Base-by-base conservation (phyloP, 108 stramenopile genomes). In the Discostella pseudostelligera region DNA sequence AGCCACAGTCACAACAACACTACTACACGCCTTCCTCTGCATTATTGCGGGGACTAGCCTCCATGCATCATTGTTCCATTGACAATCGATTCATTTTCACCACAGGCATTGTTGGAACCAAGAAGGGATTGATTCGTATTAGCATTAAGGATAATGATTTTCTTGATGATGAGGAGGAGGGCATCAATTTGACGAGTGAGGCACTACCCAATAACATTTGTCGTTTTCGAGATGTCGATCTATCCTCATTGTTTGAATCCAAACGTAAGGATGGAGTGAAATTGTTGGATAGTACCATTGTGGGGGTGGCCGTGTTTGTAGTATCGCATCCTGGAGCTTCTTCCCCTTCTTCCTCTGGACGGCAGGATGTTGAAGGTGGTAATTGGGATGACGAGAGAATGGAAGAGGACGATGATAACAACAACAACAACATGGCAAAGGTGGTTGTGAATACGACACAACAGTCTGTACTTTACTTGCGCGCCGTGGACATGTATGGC, bases 11-110 rank as follows among this genome's bases (percentile, higher is more conserved):
- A 5, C 32, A 3, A 32, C 4, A 32, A 3, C 5, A 32, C 32
- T 32, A 32, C 5, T 32, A 4, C 32, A 32, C 32, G 5, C 32
- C 32, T 5, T 32, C 32, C 32, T 32, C 32, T 5, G 3, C 32
- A 5, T 32, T 5, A 32, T 5, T 32, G 32, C 68, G 48, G 0
- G 68, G 68, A 19, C 48, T 69, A 2, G 26, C 59, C 5, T 69
- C 68, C 35, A 22, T 24, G 13, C 24, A 39, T 24, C 59, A 60
- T 26, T 69, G 56, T 17, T 13, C 39, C 4, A 8, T 17, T 29
- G 68, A 59, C 49, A 49, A 51, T 32, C 20, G 39, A 39, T 8
- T 59, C 9, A 59, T 69, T 50, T 69, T 36, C 19, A 69, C 68
- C 36, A 48, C 48, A 26, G 68, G 68, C 20, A 32, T 69, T 2